Conservation (phyloP, 2,329 filamentous ascomycete genomes). For the Colletotrichum somersetense region DNA sequence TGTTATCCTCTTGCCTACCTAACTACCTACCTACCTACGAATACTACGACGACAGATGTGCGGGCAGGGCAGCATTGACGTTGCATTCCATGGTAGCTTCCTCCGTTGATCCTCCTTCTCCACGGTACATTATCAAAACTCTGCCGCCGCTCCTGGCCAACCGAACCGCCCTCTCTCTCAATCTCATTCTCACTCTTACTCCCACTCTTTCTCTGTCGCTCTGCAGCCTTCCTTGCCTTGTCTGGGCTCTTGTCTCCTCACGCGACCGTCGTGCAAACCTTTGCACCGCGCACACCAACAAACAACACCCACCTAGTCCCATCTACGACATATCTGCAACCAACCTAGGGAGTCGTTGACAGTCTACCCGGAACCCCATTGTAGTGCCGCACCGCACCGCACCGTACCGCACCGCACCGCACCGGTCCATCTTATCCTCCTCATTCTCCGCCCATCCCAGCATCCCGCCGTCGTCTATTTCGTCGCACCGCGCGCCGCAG, state of each 20-base stretch:
- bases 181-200: neutral
- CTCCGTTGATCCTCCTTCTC: slow-evolving; percentile 25
- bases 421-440: slow-evolving; percentile 7
- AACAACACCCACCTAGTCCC: neutral
- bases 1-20: too few relatives aligned
- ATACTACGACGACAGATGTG: neutral
- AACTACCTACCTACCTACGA: too few relatives aligned
- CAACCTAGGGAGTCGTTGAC: neutral
- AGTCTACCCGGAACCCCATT: neutral
- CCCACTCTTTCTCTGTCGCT: neutral
- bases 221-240: too few relatives aligned
- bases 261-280: slow-evolving; percentile 22
- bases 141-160: slow-evolving; percentile 37
- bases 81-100: slow-evolving; percentile 8
- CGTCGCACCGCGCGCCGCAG: slow-evolving; percentile 37
- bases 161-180: slow-evolving; percentile 33
- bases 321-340: slow-evolving; percentile 6
- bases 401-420: neutral
- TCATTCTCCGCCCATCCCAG: slow-evolving; percentile 22
- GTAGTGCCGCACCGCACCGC: neutral
- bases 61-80: slow-evolving; percentile 4
- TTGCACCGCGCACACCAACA: neutral
- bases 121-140: slow-evolving; percentile 40
- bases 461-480: slow-evolving; percentile 24
- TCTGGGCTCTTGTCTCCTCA: slow-evolving; percentile 24